A percentile compares a stretch with the other conserved stretches of the same genome.
These are phyloP conservation scores for Emericellopsis cladophorae DNA, from an alignment of 2,329 filamentous ascomycete species.

Conservation along the genomic window DNA sequence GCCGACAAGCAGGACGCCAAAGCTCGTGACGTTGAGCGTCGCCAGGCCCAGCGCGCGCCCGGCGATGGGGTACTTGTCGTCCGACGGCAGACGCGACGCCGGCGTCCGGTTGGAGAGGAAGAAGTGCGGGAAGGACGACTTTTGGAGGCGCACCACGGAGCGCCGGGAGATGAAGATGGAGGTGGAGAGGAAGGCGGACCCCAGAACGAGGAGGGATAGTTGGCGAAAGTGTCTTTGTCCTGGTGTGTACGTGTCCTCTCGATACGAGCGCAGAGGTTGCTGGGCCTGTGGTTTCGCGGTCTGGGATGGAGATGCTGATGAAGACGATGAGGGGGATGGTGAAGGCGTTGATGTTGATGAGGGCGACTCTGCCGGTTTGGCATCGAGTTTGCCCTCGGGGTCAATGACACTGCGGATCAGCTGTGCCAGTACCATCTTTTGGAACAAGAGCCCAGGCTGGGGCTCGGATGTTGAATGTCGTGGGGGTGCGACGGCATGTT, in stretches of 20 bases:
- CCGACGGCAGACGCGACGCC: constrained; percentile 11
- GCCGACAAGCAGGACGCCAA: constrained; percentile 63
- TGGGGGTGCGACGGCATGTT: no score
- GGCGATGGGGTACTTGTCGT: constrained; percentile 36
- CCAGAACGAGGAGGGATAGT: constrained; percentile 59
- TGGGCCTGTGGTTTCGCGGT: no score
- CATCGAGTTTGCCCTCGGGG: background rate
- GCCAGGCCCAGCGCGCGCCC: constrained; percentile 75
- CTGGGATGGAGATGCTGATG: no score
- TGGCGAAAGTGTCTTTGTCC: constrained; percentile 35
- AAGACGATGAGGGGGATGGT: no score
- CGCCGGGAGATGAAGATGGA: constrained; percentile 62
- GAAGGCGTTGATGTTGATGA: constrained; percentile 21
- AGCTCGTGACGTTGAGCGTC: constrained; percentile 70
- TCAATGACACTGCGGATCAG: no score
- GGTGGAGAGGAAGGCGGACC: constrained; percentile 61
- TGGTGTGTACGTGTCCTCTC: no score
- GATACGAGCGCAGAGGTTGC: no score
- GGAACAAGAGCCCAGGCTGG: no score
- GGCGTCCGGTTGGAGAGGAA: constrained; percentile 46
- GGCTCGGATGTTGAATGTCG: no score
- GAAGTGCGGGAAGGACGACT: constrained; percentile 54
- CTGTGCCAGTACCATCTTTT: no score
- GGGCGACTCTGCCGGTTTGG: constrained; percentile 15
- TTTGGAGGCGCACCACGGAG: constrained; percentile 50